Conservation (phyloP, 2,329 filamentous ascomycete species). For the Mycosphaerella arachidis region DNA sequence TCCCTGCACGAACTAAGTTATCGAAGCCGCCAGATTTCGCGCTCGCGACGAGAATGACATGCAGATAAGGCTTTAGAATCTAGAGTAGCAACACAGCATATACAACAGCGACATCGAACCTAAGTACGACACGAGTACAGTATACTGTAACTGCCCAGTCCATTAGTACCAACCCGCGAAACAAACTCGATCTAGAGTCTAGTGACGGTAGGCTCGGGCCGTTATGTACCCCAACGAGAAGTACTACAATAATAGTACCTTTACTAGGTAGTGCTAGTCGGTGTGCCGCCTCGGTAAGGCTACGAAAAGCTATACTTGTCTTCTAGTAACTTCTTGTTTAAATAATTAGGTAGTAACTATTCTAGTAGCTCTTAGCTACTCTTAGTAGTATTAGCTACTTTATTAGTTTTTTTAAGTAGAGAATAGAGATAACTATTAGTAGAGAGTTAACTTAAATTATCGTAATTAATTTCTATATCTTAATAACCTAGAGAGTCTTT, state of each 20-base stretch:
- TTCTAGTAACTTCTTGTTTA: too few species aligned
- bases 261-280: too few species aligned
- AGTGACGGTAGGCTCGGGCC: constrained; percentile 43
- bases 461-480: too few species aligned
- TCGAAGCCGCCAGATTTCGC: constrained; percentile 36
- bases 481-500: too few species aligned
- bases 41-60: constrained; percentile 44
- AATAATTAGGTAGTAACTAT: too few species aligned
- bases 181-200: constrained; percentile 35
- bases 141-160: constrained; percentile 38
- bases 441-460: too few species aligned
- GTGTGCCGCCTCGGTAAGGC: too few species aligned
- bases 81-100: constrained; percentile 39
- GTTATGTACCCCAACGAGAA: constrained; percentile 44
- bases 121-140: constrained; percentile 41
- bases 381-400: too few species aligned
- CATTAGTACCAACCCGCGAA: constrained; percentile 39
- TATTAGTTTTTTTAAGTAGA: too few species aligned
- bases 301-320: too few species aligned
- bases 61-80: constrained; percentile 39
- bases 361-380: too few species aligned
- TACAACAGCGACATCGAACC: constrained; percentile 48
- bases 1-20: constrained; percentile 38
- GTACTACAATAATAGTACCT: constrained; percentile 25
- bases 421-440: too few species aligned